Evolutionary conservation across 768 basidiomycete genomes (phyloP).

Genomic region (Hericium coralloides): DNA sequence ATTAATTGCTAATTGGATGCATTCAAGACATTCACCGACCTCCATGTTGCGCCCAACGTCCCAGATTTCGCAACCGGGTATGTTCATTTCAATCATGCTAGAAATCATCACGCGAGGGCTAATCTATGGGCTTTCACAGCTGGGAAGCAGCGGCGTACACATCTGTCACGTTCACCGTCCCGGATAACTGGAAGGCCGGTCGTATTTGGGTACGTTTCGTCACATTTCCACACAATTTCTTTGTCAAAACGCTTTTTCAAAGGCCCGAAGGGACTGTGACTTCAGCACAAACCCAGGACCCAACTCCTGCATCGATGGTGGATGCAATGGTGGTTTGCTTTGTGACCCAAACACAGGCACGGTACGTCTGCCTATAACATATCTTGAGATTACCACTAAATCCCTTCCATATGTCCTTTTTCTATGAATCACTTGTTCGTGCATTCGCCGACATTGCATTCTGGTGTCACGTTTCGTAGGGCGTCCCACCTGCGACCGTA

Average conservation of each 20-base stretch:
- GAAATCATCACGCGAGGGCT: not conserved
- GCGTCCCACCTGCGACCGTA: constrained; percentile 59
- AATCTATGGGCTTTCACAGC: not conserved
- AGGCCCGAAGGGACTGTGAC: constrained; percentile 18
- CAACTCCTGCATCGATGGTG: constrained; percentile 16
- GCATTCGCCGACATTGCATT: too few species aligned
- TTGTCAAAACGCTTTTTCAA: not conserved
- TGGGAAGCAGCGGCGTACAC: constrained; percentile 14
- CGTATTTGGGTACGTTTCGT: constrained; percentile 16
- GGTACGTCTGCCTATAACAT: constrained; percentile 3
- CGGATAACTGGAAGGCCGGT: constrained; percentile 18
- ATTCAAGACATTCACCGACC: constrained; percentile 10
- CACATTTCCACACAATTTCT: not conserved
- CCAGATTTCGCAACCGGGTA: constrained; percentile 9
- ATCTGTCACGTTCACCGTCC: constrained; percentile 13
- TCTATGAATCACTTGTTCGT: too few species aligned
- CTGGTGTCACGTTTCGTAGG: constrained; percentile 21
- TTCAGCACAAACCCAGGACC: constrained; percentile 14
- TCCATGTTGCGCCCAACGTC: not conserved
- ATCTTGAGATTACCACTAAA: not conserved
- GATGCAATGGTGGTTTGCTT: constrained; percentile 20
- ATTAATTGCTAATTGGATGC: not conserved
- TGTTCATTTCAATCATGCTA: not conserved
- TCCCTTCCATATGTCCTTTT: not conserved
- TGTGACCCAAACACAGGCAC: constrained; percentile 17